These are phyloP conservation scores for Apodospora peruviana DNA, from an alignment of 495 filamentous ascomycete species.

Conservation along the genomic window DNA sequence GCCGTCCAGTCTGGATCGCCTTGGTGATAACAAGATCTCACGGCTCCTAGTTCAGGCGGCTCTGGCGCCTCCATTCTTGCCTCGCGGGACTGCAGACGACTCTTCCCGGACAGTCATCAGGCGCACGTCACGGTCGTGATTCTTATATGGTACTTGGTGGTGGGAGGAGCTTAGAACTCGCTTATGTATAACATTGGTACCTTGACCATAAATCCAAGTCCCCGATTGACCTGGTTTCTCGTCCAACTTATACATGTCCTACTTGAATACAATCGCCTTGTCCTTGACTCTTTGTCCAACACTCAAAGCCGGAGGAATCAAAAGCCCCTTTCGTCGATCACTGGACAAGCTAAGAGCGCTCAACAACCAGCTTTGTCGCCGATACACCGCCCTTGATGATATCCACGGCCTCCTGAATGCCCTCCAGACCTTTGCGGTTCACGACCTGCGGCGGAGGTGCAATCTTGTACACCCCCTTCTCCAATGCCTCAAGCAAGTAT, in stretches of 20 bases:
- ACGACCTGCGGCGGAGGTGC: slow-evolving; percentile 23
- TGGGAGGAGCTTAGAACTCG: too few relatives aligned
- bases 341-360: slow-evolving; percentile 7
- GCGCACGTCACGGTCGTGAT: slow-evolving; percentile 7
- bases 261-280: too few relatives aligned
- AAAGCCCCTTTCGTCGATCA: too few relatives aligned
- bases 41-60: slow-evolving; percentile 20
- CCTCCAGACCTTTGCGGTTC: slow-evolving; percentile 20
- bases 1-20: too few relatives aligned
- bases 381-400: neutral
- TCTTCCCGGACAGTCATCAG: slow-evolving; percentile 7
- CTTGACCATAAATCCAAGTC: too few relatives aligned
- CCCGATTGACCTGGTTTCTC: too few relatives aligned
- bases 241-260: too few relatives aligned
- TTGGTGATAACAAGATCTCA: slow-evolving; percentile 14
- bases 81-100: slow-evolving; percentile 13
- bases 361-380: slow-evolving; percentile 5
- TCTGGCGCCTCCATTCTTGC: slow-evolving; percentile 25
- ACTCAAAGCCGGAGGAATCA: neutral
- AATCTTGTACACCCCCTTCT: slow-evolving; percentile 15
- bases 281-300: too few relatives aligned
- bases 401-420: slow-evolving; percentile 23
- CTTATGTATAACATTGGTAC: too few relatives aligned
- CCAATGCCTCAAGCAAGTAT: slow-evolving; percentile 19
- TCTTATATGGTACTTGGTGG: too few relatives aligned